Evolutionary conservation across 768 basidiomycete genomes (phyloP).

Genomic region (Pisolithus orientalis): DNA sequence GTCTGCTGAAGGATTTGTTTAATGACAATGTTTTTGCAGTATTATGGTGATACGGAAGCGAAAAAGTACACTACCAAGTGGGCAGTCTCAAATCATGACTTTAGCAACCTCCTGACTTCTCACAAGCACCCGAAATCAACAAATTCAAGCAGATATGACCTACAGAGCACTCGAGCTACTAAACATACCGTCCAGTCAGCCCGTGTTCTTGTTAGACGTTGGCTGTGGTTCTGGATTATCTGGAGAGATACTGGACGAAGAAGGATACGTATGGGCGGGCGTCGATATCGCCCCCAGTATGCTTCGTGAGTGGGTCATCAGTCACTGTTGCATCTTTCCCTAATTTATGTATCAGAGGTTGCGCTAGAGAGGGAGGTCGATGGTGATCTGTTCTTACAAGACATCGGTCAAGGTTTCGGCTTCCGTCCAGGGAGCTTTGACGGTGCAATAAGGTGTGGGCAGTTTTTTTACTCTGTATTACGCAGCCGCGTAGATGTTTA

Average conservation of each 20-base stretch:
- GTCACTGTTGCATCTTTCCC: not conserved
- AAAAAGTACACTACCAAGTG: slow-evolving; percentile 97
- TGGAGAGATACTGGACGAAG: slow-evolving; percentile 93
- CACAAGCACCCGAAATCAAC: slow-evolving; percentile 85
- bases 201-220: slow-evolving; percentile 88
- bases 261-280: slow-evolving; percentile 90
- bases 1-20: not conserved
- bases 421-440: slow-evolving; percentile 97
- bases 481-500: not conserved
- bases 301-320: slow-evolving; percentile 59
- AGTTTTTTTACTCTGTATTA: not conserved
- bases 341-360: slow-evolving; percentile 56
- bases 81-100: slow-evolving; percentile 12
- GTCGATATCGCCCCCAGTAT: slow-evolving; percentile 95
- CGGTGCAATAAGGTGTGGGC: slow-evolving; percentile 83
- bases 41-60: slow-evolving; percentile 94
- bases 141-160: slow-evolving; percentile 97
- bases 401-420: slow-evolving; percentile 97
- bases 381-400: slow-evolving; percentile 93
- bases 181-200: slow-evolving; percentile 69
- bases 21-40: slow-evolving; percentile 41
- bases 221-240: slow-evolving; percentile 97
- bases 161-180: slow-evolving; percentile 90
- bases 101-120: slow-evolving; percentile 11
- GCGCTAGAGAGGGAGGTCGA: slow-evolving; percentile 93